A percentile compares a stretch with the other conserved stretches of the same genome.
Conservation (phyloP, 805 yeast genomes). For the Saccharomycopsis sp. region DNA sequence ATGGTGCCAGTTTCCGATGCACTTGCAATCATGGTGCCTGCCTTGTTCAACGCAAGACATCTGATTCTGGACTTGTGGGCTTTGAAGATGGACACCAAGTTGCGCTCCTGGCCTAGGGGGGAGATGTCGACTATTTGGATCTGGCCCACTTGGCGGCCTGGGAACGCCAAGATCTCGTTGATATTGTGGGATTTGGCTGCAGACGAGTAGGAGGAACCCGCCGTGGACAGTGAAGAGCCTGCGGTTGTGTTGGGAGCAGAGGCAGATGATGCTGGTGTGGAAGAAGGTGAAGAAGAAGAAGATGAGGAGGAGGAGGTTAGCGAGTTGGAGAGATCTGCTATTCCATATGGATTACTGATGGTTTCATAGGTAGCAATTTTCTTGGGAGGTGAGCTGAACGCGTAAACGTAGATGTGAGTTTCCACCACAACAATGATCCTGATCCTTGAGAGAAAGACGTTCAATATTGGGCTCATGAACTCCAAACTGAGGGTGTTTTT, state of each 20-base stretch:
- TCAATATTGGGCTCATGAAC: conserved; percentile 65
- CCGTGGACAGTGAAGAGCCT: no score
- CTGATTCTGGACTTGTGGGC: conserved; percentile 67
- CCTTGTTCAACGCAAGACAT: conserved; percentile 51
- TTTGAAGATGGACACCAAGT: conserved; percentile 56
- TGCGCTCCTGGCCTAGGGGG: conserved; percentile 53
- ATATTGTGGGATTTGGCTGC: not conserved
- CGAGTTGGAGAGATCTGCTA: conserved; percentile 43
- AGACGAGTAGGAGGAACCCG: not conserved
- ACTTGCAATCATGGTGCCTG: conserved; percentile 65
- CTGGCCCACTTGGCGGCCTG: conserved; percentile 57
- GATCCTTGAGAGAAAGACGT: conserved; percentile 65
- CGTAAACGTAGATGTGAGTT: conserved; percentile 63
- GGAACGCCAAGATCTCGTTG: conserved; percentile 55
- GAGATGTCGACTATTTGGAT: conserved; percentile 71
- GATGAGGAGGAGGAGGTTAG: not conserved
- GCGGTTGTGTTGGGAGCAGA: no score
- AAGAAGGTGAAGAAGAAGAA: not conserved
- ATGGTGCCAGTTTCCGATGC: conserved; percentile 81
- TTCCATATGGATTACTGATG: conserved; percentile 49
- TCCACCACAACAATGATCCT: conserved; percentile 65
- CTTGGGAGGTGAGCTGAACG: conserved; percentile 73
- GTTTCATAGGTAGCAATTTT: conserved; percentile 59
- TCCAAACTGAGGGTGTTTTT: conserved; percentile 65
- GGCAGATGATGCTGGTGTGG: conserved; percentile 22